Base-by-base conservation (phyloP, 768 basidiomycete species). In the Suillus decipiens region DNA sequence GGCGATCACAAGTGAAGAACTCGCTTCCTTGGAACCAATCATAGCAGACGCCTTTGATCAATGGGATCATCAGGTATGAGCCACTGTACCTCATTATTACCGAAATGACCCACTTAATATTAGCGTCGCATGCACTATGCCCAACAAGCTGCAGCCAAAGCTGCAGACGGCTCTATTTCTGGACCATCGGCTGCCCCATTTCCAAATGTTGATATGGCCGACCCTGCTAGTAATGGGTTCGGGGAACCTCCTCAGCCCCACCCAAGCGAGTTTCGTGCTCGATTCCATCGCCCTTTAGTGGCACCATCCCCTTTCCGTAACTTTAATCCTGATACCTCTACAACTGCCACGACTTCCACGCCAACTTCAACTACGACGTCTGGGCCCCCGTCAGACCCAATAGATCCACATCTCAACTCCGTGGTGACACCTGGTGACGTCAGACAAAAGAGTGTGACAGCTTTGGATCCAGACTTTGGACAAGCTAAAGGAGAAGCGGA, bases 41-140 rank as follows among this genome's bases (percentile, higher is more conserved):
- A 88, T 94, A 53, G 91, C 92, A 6, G 87, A 89, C 51, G 91
- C 91, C 19, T 94, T 90, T 84, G 92, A 94, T 63, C 88, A 89
- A 45, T 94, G 92, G 92, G 88, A 93, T 69, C 85, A 87, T 67
- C 88, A 89, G 73, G 91, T 92, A 70, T 62, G 84, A 73, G 34
- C n/a, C 22, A 33, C 60, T 24, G 51, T 63, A 62, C 47, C 62
- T 64, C 41, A 9, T 61, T 65, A 19, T 41, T 59, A 11, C 57
- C 47, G 36, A 48, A 22, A 60, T 39, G n/a, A 39, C 53, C 61
- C 33, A 28, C 22, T 45, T 22, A 15, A 48, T 36, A 55, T 34
- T 39, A 84, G 84, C 80, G 84, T 56, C 80, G 78, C 1, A 69
- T 84, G 70, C 83, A 84, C 64, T 82, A 80, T 65, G 81, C 75